Base-by-base conservation (phyloP, 1,284 basidiomycete genomes). In the Ceratobasidium sp. region DNA sequence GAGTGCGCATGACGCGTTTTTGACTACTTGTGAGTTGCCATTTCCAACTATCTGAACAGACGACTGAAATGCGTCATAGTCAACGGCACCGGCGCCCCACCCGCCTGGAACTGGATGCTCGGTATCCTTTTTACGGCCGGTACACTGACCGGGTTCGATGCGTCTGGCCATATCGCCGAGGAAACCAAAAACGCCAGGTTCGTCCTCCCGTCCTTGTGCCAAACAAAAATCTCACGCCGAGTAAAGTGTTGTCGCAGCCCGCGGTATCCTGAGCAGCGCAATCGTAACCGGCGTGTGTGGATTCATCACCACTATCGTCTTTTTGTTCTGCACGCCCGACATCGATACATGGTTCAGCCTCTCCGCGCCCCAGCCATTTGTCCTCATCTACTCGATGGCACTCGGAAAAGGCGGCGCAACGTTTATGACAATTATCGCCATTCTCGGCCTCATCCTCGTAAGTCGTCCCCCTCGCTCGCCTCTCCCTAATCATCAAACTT, bases 141-240 rank as follows among this genome's bases (percentile, higher is more conserved):
- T 13, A 92, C 90, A 0, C 83, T 95, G 83, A 94, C 91, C 14
- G 94, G 94, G 1, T 95, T 94, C 78, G 94, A 95, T 81, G 93
- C 93, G 0, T 90, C 92, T 19, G 94, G 94, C 0, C 94, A 95
- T 77, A 90, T 95, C 75, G 93, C 93, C 1, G 94, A 95, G 82
- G 94, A 95, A 82, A 95, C 94, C 0, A 93, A 92, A 81, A 91
- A 95, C 79, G 93, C 94, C 8, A 89, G 88, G 90, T 89, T 79
- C 63, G 79, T 72, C 13, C 5, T 53, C 54, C 11, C 16, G 2
- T 19, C 43, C 37, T 49, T 11, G 27, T 2, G 7, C 7, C 1
- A 24, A 24, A 24, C 4, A 9, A 43, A 29, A 56, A n/a, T 31
- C 64, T 74, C 58, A 64, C 31, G 75, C 8, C 49, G 62, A 48